Evolutionary conservation across 2,329 filamentous ascomycete species (phyloP).

Genomic region (Parafenestella ontariensis): DNA sequence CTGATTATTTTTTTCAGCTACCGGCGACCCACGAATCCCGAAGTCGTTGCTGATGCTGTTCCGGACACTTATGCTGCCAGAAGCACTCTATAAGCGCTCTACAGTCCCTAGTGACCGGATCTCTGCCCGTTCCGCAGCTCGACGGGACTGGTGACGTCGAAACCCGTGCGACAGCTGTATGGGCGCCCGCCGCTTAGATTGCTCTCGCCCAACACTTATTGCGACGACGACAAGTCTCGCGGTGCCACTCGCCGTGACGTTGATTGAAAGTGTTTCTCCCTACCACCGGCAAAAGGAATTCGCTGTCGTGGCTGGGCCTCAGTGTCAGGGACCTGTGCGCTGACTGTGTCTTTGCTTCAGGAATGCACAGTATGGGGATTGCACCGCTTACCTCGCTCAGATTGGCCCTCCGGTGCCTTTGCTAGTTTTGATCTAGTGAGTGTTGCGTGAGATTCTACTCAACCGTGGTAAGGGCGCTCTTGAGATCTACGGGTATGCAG

Average conservation of each 20-base stretch:
- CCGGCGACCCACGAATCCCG: constrained; percentile 7
- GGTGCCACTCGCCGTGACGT: constrained; percentile 9
- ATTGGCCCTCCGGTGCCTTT: not conserved
- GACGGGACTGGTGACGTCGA: constrained; percentile 11
- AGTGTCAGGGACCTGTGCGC: constrained; percentile 23
- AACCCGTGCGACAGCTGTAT: not conserved
- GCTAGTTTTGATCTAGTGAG: not conserved
- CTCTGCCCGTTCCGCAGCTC: not conserved
- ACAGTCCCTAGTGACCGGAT: not conserved
- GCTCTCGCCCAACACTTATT: constrained; percentile 19
- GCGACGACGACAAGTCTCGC: not conserved
- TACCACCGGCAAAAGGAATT: constrained; percentile 25
- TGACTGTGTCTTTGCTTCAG: constrained; percentile 33
- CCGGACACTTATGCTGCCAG: constrained; percentile 2
- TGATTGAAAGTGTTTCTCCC: constrained; percentile 18
- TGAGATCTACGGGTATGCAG: not conserved
- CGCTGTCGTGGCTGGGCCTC: constrained; percentile 24
- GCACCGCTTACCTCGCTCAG: constrained; percentile 21
- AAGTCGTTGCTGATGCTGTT: constrained; percentile 5
- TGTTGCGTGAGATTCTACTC: constrained; percentile 1
- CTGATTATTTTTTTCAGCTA: constrained; percentile 19
- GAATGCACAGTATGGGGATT: constrained; percentile 3
- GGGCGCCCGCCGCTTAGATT: constrained; percentile 14
- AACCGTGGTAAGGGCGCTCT: not conserved
- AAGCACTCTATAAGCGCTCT: not conserved